Evolutionary conservation across 1,139 yeast species (phyloP).

Genomic region (Debaryomyces sp.): DNA sequence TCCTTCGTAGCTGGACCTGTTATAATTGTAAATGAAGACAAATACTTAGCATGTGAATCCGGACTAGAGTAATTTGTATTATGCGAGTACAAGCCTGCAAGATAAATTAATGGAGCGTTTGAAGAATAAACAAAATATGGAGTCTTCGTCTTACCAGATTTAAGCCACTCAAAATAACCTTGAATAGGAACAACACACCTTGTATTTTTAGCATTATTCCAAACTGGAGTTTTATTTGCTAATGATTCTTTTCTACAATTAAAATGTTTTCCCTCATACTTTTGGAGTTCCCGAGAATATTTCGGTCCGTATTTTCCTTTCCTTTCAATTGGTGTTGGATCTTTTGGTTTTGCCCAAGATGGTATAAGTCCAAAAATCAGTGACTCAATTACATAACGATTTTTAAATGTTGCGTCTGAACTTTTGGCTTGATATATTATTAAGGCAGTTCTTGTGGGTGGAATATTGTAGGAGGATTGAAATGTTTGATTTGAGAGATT

Average conservation of each 20-base stretch:
- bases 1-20: constrained; percentile 66
- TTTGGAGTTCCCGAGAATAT: constrained; percentile 35
- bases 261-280: constrained; percentile 42
- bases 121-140: constrained; percentile 72
- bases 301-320: constrained; percentile 21
- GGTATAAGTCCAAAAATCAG: constrained; percentile 50
- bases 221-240: constrained; percentile 42
- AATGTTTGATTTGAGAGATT: constrained; percentile 13
- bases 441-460: constrained; percentile 43
- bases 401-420: constrained; percentile 10
- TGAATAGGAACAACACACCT: constrained; percentile 76
- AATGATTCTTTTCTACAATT: constrained; percentile 69
- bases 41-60: constrained; percentile 25
- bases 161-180: constrained; percentile 87
- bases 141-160: constrained; percentile 36
- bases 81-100: constrained; percentile 73
- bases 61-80: constrained; percentile 33
- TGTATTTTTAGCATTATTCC: constrained; percentile 46
- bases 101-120: constrained; percentile 54
- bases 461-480: constrained; percentile 38
- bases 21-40: constrained; percentile 67
- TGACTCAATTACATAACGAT: constrained; percentile 32
- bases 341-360: constrained; percentile 42
- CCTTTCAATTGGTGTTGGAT: constrained; percentile 21
- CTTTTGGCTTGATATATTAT: constrained; percentile 28